Evolutionary conservation across 2,329 filamentous ascomycete genomes (phyloP).

Genomic region (Cytospora piceae): DNA sequence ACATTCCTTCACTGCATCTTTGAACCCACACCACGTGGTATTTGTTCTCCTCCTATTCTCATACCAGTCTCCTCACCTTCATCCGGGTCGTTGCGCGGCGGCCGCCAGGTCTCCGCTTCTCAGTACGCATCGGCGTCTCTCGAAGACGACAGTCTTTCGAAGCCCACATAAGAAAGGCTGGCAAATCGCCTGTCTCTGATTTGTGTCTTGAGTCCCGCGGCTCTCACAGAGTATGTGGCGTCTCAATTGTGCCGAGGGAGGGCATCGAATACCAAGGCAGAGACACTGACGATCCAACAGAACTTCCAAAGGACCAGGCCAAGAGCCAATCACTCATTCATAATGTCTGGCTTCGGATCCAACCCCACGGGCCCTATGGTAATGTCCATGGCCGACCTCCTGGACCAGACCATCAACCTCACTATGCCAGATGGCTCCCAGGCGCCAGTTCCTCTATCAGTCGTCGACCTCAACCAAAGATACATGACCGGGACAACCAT

Average conservation of each 20-base stretch:
- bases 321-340: neutral
- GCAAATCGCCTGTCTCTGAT: neutral
- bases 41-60: neutral
- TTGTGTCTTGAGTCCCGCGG: neutral
- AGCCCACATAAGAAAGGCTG: neutral
- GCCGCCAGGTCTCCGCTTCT: neutral
- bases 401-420: conserved; percentile 23
- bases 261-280: neutral
- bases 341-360: neutral
- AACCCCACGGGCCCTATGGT: neutral
- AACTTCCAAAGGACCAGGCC: no score
- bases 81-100: neutral
- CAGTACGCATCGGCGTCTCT: neutral
- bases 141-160: neutral
- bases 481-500: conserved; percentile 49
- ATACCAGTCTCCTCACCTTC: neutral
- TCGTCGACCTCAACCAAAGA: conserved; percentile 40
- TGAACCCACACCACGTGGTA: neutral
- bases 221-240: neutral
- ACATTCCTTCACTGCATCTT: neutral
- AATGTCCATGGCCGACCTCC: neutral
- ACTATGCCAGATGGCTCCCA: conserved; percentile 6
- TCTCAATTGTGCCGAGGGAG: neutral
- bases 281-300: neutral
- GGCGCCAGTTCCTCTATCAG: conserved; percentile 8